Evolutionary conservation across 208 protist genomes (phyloP), one percentile per base, ranked within the genome.

Genomic region (Perkinsela sp.): DNA sequence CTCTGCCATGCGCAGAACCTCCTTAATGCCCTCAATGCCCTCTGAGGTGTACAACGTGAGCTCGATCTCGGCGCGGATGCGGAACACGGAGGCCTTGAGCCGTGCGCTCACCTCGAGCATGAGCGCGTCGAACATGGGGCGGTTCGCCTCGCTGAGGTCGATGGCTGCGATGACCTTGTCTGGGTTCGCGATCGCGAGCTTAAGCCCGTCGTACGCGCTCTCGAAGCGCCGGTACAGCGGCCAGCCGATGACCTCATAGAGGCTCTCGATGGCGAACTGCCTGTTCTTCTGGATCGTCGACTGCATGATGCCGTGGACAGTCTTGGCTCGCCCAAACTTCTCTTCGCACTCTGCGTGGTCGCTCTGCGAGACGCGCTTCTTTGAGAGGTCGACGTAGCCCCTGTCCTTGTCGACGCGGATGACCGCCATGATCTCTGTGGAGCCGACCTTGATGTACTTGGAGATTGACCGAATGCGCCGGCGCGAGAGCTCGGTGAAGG

Each of bases 311-410:
- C 84, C 90, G 67, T 94, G 85, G 28, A 97, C 93, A 67, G 87
- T 81, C 75, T 94, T 97, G 48, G 90, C 91, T 75, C 96, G 94
- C 70, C 89, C 90, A 77, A 87, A 98, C 32, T 85, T 77, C 31
- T 92, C 87, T 69, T 97, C 93, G 73, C 87, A 93, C 32, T 92
- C 83, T 48, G 81, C 82, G 32, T 93, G 84, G 48, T 98, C 95
- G 68, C 96, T 90, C 30, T 79, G 77, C 1, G 89, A 93, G 32
- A 98, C 95, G 40, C 83, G 78, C 75, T 95, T 91, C 78, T 98
- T 98, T 6, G 93, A 97, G 1, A 98, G 76, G 85, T 98, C 95
- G 78, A 98, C 97, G 74, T 98, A 98, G 30, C 96, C 90, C 75
- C 98, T 98, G 32, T 97, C 94, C 74, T 90, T 85, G 76, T 99